Evolutionary conservation across 1,284 basidiomycete species (phyloP), one percentile per base, ranked within the genome.

Genomic region (Volvariella volvacea): DNA sequence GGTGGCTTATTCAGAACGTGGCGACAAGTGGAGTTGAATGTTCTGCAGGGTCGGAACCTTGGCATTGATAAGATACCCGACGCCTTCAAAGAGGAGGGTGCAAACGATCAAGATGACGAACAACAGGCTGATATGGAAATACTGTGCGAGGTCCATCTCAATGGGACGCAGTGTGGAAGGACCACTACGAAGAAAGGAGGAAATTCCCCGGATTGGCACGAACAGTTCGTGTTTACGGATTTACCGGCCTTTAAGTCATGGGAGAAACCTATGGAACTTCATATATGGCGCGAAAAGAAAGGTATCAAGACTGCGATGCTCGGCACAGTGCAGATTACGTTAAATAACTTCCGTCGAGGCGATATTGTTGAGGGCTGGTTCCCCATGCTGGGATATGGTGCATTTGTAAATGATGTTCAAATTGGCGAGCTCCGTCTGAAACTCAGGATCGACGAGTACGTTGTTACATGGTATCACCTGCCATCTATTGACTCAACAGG

Each of bases 1-100:
- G 84, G 83, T 33, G 86, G 86, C 3, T 74, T 83, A 15, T 90
- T 88, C 58, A 79, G 87, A 43, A 85, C 90, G 76, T 90, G 87
- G 86, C 73, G 88, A 43, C 83, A 88, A 57, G 74, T 89, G 25
- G 79, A 87, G 50, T 66, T 89, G 12, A 73, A 72, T 20, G 68
- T 88, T 42, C 68, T 81, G 28, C 80, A 85, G 62, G 86, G 76
- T 20, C 79, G 85, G 39, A 80, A 80, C 55, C 66, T 89, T 33
- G 83, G 80, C 37, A 68, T 63, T 50, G 60, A 64, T 38, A 71
- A 61, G 44, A 56, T 62, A 9, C 56, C 62, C 28, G 57, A 60
- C 49, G 46, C 42, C 58, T 44, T 48, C 52, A 46, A 51, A 48
- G 47, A 38, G 20, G 46, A 41, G 19, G 45, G 48, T 9, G 9